Base-by-base conservation (phyloP, 2,329 filamentous ascomycete genomes). In the Colletotrichum abscissum region DNA sequence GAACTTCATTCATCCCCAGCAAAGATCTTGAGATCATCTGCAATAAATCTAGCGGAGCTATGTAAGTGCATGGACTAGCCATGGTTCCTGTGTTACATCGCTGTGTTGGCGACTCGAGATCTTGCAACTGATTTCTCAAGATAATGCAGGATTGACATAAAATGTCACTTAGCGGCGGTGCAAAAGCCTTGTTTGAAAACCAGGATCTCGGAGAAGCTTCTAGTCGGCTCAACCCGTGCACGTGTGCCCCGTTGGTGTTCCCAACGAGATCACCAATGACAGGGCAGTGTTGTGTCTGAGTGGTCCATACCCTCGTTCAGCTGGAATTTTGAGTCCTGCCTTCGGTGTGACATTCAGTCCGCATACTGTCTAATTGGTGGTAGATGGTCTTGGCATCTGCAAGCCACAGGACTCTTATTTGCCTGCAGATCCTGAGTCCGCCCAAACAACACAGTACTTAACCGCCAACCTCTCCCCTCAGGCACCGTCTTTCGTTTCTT, bases 61-160 rank as follows among this genome's bases (percentile, higher is more conserved):
- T 6, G 16, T 19, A 46, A 46, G 16, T 46, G 8, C 19, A 49
- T 19, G 7, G 7, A 49, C 16, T n/a, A n/a, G 19, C 8, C 3
- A 19, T n/a, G 3, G 0, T 8, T 1, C 11, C 19, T 3, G 1
- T 3, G 16, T n/a, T 49, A 3, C 19, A n/a, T 19, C 42, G 3
- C 0, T n/a, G n/a, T 7, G 42, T n/a, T n/a, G 42, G 19, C 5
- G 6, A n/a, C 6, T n/a, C 42, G 11, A 7, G 19, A 9, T 49
- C 42, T n/a, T n/a, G 6, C 5, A 9, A 8, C 19, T 19, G 19
- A 4, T 6, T 8, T 19, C 19, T 4, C 19, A 19, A 49, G 42
- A 19, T 3, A n/a, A 19, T n/a, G 19, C 2, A 0, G 19, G 19
- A 49, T 35, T 35, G 2, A 12, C 0, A 5, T 35, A 0, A 35